A percentile compares a stretch with the other conserved stretches of the same genome.
phyloP scores from a whole-genome alignment of 2,329 filamentous ascomycete genomes.

The Penicillium sp. region DNA sequence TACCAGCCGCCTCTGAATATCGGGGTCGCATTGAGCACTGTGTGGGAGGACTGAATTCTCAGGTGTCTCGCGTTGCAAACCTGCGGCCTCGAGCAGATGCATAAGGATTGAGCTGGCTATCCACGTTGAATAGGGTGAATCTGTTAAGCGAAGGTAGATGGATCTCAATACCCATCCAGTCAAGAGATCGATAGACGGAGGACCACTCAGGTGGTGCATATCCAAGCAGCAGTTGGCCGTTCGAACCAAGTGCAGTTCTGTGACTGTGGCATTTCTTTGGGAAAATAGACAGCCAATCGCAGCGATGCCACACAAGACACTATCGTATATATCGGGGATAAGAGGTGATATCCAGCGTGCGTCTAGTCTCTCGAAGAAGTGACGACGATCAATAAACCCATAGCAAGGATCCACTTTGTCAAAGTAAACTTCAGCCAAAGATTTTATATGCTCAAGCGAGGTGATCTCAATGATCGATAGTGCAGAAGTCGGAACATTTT shows the following conservation, averaged over 20 bases:
- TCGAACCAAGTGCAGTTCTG: constrained; percentile 51
- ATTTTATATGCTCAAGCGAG: constrained; percentile 48
- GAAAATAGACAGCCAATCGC: constrained; percentile 56
- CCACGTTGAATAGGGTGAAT: constrained; percentile 51
- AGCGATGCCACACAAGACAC: constrained; percentile 54
- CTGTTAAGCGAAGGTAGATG: constrained; percentile 54
- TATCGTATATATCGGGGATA: constrained; percentile 41
- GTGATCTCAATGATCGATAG: constrained; percentile 48
- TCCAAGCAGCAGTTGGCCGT: constrained; percentile 49
- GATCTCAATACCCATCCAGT: constrained; percentile 53
- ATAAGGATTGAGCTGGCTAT: constrained; percentile 32
- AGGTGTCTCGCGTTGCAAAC: constrained; percentile 25
- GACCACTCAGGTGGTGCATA: constrained; percentile 14
- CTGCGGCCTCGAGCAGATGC: constrained; percentile 56
- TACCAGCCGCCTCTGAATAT: constrained; percentile 45
- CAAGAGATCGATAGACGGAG: constrained; percentile 29
- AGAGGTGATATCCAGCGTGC: constrained; percentile 23
- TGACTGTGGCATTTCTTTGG: constrained; percentile 37
- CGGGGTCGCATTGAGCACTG: constrained; percentile 22
- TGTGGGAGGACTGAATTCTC: constrained; percentile 14
- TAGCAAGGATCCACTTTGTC: constrained; percentile 54
- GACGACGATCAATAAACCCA: constrained; percentile 46
- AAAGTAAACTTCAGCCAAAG: constrained; percentile 51
- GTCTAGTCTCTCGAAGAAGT: constrained; percentile 23
- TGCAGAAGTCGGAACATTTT: background rate